Evolutionary conservation across 2,329 filamentous ascomycete genomes (phyloP).

Genomic region (Coniella vitis): DNA sequence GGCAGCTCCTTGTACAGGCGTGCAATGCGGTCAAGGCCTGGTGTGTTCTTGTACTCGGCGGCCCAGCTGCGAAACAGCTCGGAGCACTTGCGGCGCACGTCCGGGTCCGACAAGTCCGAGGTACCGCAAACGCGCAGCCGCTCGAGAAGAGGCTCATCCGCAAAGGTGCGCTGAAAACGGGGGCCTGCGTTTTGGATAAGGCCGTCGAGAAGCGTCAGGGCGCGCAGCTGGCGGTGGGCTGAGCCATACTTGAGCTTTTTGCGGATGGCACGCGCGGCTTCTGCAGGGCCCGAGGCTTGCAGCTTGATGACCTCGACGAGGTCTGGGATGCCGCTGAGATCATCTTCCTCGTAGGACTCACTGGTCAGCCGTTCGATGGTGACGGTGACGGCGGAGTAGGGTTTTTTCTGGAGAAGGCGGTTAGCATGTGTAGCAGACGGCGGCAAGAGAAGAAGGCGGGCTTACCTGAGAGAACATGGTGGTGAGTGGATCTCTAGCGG

Average conservation of each 20-base stretch:
- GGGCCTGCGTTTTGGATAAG: conserved; percentile 90
- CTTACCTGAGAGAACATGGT: conserved; percentile 16
- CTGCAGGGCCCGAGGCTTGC: conserved; percentile 76
- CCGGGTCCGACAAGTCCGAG: conserved; percentile 73
- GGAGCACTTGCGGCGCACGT: conserved; percentile 84
- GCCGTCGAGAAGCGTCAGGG: conserved; percentile 82
- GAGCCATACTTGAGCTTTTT: conserved; percentile 99
- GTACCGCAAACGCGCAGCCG: conserved; percentile 82
- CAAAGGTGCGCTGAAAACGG: conserved; percentile 79
- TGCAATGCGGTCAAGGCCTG: conserved; percentile 75
- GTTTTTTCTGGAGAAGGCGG: conserved; percentile 57
- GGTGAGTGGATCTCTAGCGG: too few species aligned
- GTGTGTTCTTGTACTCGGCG: conserved; percentile 68
- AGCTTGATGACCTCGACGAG: conserved; percentile 91
- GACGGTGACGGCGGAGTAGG: conserved; percentile 89
- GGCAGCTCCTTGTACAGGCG: conserved; percentile 67
- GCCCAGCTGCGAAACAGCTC: conserved; percentile 85
- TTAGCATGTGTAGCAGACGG: neutral
- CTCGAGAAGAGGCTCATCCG: conserved; percentile 86
- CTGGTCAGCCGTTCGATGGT: conserved; percentile 85
- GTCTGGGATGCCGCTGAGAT: conserved; percentile 85
- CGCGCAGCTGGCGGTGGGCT: conserved; percentile 83
- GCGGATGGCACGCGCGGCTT: conserved; percentile 84
- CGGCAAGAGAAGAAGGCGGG: neutral
- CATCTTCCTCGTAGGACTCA: conserved; percentile 84